phyloP scores from a whole-genome alignment of 2,329 filamentous ascomycete genomes.

The Pyrenophora teres region DNA sequence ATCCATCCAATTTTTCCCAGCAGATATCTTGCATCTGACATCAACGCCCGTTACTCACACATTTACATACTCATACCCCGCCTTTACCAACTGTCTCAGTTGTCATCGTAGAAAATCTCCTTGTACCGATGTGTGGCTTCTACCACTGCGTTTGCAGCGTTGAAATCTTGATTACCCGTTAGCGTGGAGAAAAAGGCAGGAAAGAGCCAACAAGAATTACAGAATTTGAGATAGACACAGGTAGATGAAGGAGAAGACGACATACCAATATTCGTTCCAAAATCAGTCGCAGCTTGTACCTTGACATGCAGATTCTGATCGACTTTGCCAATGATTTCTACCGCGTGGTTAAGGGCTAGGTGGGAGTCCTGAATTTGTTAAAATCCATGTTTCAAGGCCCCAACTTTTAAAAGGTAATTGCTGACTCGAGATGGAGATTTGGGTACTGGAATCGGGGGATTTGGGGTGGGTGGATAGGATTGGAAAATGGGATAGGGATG shows the following conservation, averaged over 20 bases:
- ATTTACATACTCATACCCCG: no score
- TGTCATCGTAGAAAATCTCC: constrained; percentile 73
- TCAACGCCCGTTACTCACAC: no score
- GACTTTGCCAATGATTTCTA: constrained; percentile 81
- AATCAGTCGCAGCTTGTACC: constrained; percentile 70
- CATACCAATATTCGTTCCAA: constrained; percentile 72
- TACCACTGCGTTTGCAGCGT: constrained; percentile 76
- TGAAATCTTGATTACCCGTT: constrained; percentile 65
- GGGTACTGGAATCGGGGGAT: no score
- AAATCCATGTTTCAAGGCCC: no score
- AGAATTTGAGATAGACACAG: no score
- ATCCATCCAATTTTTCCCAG: no score
- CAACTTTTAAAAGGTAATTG: no score
- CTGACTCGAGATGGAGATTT: no score
- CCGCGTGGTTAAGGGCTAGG: constrained; percentile 69
- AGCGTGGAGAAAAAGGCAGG: not conserved
- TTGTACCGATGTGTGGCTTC: constrained; percentile 83
- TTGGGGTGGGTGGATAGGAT: no score
- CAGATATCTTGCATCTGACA: no score
- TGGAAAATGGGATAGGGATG: no score
- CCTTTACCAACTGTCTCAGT: constrained; percentile 10
- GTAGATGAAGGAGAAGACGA: constrained; percentile 21
- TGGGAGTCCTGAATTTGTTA: constrained; percentile 65
- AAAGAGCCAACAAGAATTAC: not conserved
- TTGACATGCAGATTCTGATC: constrained; percentile 73